These are phyloP conservation scores for Cichorium intybus DNA, from an alignment of 140 eudicot species.

Conservation along the genomic window DNA sequence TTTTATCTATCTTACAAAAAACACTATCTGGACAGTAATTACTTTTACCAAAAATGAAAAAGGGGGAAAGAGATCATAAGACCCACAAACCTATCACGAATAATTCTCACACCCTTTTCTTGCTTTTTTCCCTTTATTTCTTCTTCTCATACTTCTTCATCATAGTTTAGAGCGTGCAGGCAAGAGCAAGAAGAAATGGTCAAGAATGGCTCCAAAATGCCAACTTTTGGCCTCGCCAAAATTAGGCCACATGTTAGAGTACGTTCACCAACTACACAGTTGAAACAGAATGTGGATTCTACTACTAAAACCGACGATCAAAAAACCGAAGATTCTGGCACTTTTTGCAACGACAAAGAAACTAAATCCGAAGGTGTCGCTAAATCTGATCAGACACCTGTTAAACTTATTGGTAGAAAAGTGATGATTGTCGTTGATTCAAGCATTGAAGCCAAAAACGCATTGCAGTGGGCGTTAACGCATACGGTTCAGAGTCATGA, in stretches of 20 bases:
- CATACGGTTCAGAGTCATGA: slow-evolving; percentile 72
- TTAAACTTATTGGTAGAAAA: slow-evolving; percentile 39
- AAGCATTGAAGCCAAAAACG: slow-evolving; percentile 60
- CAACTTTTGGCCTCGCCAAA: slow-evolving; percentile 59
- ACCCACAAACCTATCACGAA: slow-evolving; percentile 32
- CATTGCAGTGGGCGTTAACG: slow-evolving; percentile 80
- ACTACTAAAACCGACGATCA: slow-evolving; percentile 19
- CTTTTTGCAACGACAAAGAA: slow-evolving; percentile 23
- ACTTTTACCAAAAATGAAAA: slow-evolving; percentile 24
- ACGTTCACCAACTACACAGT: slow-evolving; percentile 56
- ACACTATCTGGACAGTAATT: neutral
- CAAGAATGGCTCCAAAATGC: slow-evolving; percentile 47
- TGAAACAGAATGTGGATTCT: slow-evolving; percentile 17
- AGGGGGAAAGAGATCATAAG: slow-evolving; percentile 27
- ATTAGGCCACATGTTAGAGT: slow-evolving; percentile 76
- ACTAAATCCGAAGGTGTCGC: slow-evolving; percentile 5
- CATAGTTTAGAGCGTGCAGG: slow-evolving; percentile 15
- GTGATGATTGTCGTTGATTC: slow-evolving; percentile 84
- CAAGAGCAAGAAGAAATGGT: slow-evolving; percentile 32
- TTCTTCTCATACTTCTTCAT: slow-evolving; percentile 15
- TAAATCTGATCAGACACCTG: slow-evolving; percentile 13
- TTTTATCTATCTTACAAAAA: neutral
- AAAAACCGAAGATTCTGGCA: slow-evolving; percentile 1
- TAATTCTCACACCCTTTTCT: slow-evolving; percentile 9
- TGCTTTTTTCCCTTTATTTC: slow-evolving; percentile 25